phyloP scores from a whole-genome alignment of 768 basidiomycete genomes.

The Boletus insuetus region DNA sequence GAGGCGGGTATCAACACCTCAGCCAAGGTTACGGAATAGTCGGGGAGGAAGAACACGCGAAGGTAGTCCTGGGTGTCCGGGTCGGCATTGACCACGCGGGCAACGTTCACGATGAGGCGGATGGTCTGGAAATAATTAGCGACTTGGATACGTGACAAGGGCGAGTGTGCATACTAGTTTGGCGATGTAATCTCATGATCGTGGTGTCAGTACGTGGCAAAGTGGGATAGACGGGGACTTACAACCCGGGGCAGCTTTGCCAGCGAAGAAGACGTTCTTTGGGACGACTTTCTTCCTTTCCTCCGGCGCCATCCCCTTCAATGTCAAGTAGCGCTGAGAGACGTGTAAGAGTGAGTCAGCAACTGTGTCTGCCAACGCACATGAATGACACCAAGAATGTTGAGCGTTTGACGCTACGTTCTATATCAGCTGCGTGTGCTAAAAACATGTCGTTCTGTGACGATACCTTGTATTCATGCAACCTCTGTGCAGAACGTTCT shows the following conservation, averaged over 20 bases:
- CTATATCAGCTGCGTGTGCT: not conserved
- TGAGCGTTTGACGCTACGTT: conserved; percentile 83
- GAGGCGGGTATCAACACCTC: conserved; percentile 88
- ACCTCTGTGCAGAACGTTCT: conserved; percentile 46
- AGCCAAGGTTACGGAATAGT: conserved; percentile 85
- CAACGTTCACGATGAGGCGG: conserved; percentile 90
- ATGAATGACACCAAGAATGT: conserved; percentile 87
- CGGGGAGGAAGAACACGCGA: conserved; percentile 91
- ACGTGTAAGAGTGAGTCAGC: not conserved
- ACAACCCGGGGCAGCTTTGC: conserved; percentile 95
- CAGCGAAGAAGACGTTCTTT: conserved; percentile 95
- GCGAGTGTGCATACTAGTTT: conserved; percentile 57
- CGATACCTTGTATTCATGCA: conserved; percentile 86
- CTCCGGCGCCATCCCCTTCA: conserved; percentile 76
- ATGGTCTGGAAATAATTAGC: conserved; percentile 57
- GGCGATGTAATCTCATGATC: conserved; percentile 73
- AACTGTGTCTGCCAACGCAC: conserved; percentile 39
- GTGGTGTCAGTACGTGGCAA: conserved; percentile 3
- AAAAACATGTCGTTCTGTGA: not conserved
- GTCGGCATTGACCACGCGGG: conserved; percentile 64
- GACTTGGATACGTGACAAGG: not conserved
- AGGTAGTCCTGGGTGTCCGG: conserved; percentile 86
- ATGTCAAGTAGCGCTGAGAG: conserved; percentile 67
- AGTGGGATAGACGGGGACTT: conserved; percentile 27
- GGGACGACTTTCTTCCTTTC: conserved; percentile 81